phyloP scores from a whole-genome alignment of 139 green algal species.

The Chlorella sp. region DNA sequence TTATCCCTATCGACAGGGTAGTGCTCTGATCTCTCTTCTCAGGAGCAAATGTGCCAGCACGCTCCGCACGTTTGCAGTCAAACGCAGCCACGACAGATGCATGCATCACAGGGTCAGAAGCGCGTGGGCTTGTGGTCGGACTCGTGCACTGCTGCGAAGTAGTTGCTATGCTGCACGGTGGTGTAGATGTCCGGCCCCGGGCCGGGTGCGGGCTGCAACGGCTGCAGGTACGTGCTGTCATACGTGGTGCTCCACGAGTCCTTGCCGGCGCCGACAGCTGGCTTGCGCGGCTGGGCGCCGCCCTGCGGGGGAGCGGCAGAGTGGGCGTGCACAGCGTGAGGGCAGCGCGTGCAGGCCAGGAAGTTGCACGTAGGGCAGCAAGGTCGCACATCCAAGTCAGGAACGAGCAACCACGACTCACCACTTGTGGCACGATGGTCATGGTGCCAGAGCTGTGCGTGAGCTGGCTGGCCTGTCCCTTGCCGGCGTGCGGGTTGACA shows the following conservation, averaged over 20 bases:
- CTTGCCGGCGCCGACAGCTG: background rate
- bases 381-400: background rate
- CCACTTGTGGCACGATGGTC: background rate
- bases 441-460: slow-evolving; percentile 2
- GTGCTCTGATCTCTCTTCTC: too few species aligned
- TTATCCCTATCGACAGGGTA: too few species aligned
- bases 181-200: background rate
- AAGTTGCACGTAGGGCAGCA: background rate
- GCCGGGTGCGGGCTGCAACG: too few species aligned
- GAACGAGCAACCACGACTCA: background rate
- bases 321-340: too few species aligned
- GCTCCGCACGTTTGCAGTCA: background rate
- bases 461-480: background rate
- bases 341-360: too few species aligned
- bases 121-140: background rate
- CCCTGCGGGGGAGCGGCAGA: background rate
- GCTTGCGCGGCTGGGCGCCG: background rate
- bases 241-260: background rate
- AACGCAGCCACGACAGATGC: background rate
- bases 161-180: background rate
- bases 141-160: background rate
- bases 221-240: background rate
- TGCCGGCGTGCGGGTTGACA: slow-evolving; percentile 1
- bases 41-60: too few species aligned
- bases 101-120: background rate